These are phyloP conservation scores for Chlorella sp. DNA, from an alignment of 139 green algal genomes.

Conservation along the genomic window DNA sequence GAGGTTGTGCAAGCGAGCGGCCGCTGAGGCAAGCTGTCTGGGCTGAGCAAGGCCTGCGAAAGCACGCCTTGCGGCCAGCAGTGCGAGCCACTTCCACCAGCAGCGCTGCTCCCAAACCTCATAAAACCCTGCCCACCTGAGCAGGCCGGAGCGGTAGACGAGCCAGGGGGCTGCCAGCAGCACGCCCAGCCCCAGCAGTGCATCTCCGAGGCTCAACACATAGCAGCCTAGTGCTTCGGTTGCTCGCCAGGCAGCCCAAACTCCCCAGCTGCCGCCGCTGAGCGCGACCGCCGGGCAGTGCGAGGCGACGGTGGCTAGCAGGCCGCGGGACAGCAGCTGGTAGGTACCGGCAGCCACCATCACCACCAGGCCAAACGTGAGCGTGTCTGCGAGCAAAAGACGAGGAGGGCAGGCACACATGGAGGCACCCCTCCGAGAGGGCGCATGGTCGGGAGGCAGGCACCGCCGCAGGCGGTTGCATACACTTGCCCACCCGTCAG, in stretches of 20 bases:
- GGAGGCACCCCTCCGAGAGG: neutral
- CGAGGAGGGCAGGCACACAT: neutral
- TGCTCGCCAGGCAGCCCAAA: conserved; percentile 11
- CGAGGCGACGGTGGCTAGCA: neutral
- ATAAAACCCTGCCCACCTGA: neutral
- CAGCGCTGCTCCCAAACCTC: neutral
- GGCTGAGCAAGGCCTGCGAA: neutral
- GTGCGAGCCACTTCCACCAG: neutral
- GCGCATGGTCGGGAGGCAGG: neutral
- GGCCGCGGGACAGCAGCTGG: conserved; percentile 2
- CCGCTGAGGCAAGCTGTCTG: neutral
- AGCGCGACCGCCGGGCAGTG: neutral
- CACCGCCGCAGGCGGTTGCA: no score
- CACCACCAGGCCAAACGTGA: conserved; percentile 33
- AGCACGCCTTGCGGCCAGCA: neutral
- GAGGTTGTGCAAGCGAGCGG: neutral
- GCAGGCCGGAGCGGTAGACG: conserved; percentile 23
- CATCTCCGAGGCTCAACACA: conserved; percentile 10
- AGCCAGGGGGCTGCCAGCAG: conserved; percentile 32
- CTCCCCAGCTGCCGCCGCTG: conserved; percentile 8
- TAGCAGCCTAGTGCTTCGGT: conserved; percentile 5
- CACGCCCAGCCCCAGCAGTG: conserved; percentile 26
- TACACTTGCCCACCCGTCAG: no score
- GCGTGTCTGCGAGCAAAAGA: conserved; percentile 6
- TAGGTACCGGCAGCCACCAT: conserved; percentile 25